Base-by-base conservation (phyloP, 148 eudicot genomes). In the Polygonum aviculare region DNA sequence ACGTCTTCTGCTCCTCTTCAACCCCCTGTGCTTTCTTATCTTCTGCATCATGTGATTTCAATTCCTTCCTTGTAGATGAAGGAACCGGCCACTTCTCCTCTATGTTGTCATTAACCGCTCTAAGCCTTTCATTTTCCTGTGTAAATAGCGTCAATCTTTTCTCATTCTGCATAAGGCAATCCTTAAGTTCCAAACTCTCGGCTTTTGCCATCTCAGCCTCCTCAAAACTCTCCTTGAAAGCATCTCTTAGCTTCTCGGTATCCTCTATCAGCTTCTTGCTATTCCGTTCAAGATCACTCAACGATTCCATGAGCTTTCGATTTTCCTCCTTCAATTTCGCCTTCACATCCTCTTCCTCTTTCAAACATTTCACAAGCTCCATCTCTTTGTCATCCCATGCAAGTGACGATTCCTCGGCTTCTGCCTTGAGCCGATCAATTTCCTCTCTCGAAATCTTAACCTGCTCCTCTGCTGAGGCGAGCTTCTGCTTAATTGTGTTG, bases 361-460 rank as follows among this genome's bases (percentile, higher is more conserved):
- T 92, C 74, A 95, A 90, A 69, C 93, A 92, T 15, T 82, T 83
- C 4, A 95, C 91, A 59, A 95, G 90, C 18, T 93, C 90, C 62
- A 81, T 85, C 59, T 92, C 98, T 83, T 89, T 92, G 10, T 83
- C 89, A 39, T 83, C 88, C 89, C 90, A 95, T 9, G 94, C 94
- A 80, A 90, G 62, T 48, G 81, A 78, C 44, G 94, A 77, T 26
- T 95, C 98, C 79, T 95, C 98, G 0, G 91, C 90, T 81, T 95
- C 97, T 5, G 82, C 60, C 65, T 88, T 85, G 10, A 90, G 81
- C 77, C 96, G 80, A 18, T 89, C 88, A 18, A 82, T 80, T 69
- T 88, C 91, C 14, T 71, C 78, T 72, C 86, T 88, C 19, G 81
- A 78, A 11, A 79, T 81, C 73, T 81, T 78, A 18, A 94, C 80